Base-by-base conservation (phyloP, 148 eudicot genomes). In the Nepenthes gracilis region DNA sequence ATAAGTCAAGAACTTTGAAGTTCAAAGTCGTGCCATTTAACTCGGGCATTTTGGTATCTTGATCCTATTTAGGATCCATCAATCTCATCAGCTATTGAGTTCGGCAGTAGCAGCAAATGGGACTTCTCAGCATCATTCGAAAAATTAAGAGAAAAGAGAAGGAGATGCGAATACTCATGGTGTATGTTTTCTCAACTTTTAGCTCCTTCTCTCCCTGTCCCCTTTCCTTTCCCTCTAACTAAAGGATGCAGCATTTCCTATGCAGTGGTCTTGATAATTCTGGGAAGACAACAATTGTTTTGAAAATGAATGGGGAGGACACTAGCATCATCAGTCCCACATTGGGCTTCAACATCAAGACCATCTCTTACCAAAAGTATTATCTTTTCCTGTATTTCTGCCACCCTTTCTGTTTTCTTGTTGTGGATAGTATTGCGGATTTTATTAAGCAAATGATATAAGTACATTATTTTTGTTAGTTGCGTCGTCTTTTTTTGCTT, bases 91-190 rank as follows among this genome's bases (percentile, higher is more conserved):
- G 0, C 8, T 6, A 49, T 54, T 54, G 47, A 23, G 14, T 9
- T 52, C 15, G 13, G 43, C 32, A 54, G 35, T 54, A 2, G 61
- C 33, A 33, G 51, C 47, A n/a, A 66, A 92, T 92, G 98, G 98
- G 98, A 14, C 86, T 88, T 34, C 88, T 92, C 47, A 92, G 98
- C 70, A 92, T 92, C 54, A 92, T 92, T 66, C 76, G 95, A 47
- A 92, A 88, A 71, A 88, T 92, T 77, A 92, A 92, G 87, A 76
- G 73, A 37, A 92, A 88, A 57, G 98, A 92, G 72, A 92, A 92
- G 66, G 97, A 92, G 72, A 92, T 92, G 97, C 81, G 96, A 45
- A 88, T 92, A 66, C 86, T 92, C 33, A 85, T 92, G 98, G 98
- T 92, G 98, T 92, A 88, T 75, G 89, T 49, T 55, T 47, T 64